Base-by-base conservation (phyloP, 805 yeast genomes). In the Ogataea thermomethanolica region DNA sequence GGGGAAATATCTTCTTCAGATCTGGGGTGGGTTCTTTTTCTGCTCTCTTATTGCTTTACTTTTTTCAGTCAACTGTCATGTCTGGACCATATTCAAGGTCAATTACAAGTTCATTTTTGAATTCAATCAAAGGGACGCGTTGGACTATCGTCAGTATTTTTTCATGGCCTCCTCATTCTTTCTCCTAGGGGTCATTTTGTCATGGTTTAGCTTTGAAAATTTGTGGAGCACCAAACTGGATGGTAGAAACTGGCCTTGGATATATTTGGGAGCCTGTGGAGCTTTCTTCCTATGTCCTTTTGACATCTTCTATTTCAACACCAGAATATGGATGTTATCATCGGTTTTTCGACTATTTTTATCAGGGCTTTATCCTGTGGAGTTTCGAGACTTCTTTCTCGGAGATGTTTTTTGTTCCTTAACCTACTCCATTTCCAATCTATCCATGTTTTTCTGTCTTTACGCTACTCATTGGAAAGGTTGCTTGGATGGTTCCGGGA, bases 51-150 rank as follows among this genome's bases (percentile, higher is more conserved):
- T 83, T 54, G 64, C 79, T 5, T 50, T 81, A 17, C 64, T 87
- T 2, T 81, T 90, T 56, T 80, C 81, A 10, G 42, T 84, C 31
- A 79, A 86, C 56, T 79, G 95, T 55, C 63, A 69, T 40, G 77
- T 82, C 3, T 93, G 95, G 91, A 72, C 79, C 20, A 59, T 64
- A 32, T 81, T 67, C 62, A 84, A 85, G 54, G 82, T 93, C 52
- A 93, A 91, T 61, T 93, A 93, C 61, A 83, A 83, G 54, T 90
- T 93, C 56, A 89, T 93, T 43, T 89, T 93, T 59, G 98, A 93
- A 63, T 82, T 89, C 51, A 80, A 86, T 55, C 74, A 81, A 31
- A 72, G 81, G 27, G 76, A 79, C 25, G 79, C 78, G 10, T 62
- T 87, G 34, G 80, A 85, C 53, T 81, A 65, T 48, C 72, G 77